Conservation (phyloP, 2,329 filamentous ascomycete genomes). For the Byssoonygena ceratinophila region DNA sequence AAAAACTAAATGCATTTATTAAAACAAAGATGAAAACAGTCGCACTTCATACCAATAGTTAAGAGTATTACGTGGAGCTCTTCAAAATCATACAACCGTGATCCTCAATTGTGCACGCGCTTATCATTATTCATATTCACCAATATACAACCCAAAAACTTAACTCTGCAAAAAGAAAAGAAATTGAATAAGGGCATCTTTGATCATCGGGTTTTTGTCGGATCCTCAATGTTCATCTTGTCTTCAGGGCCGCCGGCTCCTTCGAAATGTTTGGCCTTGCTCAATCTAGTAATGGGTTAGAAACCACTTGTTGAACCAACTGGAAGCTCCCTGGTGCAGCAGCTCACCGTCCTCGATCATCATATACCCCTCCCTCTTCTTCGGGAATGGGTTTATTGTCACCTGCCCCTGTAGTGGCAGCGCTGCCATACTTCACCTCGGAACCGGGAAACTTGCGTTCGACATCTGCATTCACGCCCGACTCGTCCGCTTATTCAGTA, state of each 20-base stretch:
- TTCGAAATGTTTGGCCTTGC: conserved; percentile 29
- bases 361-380: conserved; percentile 33
- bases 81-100: too few species aligned
- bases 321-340: neutral
- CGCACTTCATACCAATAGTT: neutral
- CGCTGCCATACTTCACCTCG: conserved; percentile 31
- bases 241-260: conserved; percentile 30
- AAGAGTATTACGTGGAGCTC: neutral
- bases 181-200: neutral
- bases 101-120: too few species aligned
- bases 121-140: too few species aligned
- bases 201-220: neutral
- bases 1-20: too few species aligned
- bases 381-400: conserved; percentile 33
- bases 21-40: neutral
- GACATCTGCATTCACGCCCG: conserved; percentile 33
- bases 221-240: conserved; percentile 16
- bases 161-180: neutral
- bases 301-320: neutral
- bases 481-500: conserved; percentile 28
- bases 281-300: conserved; percentile 23
- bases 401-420: conserved; percentile 27
- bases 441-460: conserved; percentile 31
- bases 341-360: conserved; percentile 31
- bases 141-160: too few species aligned